phyloP scores from a whole-genome alignment of 2,329 filamentous ascomycete species.

The Ophiocordyceps robertsii region DNA sequence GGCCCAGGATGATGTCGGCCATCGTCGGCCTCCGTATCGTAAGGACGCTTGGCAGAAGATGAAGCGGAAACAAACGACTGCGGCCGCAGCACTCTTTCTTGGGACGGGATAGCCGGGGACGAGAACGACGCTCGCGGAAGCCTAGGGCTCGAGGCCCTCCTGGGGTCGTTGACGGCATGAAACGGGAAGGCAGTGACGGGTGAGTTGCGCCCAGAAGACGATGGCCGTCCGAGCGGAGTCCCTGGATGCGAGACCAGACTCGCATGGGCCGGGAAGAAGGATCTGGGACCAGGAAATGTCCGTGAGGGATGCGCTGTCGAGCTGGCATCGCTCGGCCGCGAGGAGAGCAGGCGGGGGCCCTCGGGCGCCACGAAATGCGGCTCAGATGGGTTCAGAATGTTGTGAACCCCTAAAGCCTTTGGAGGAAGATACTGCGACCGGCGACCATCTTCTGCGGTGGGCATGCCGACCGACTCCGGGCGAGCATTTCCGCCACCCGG shows the following conservation, averaged over 20 bases:
- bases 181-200: slow-evolving; percentile 17
- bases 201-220: slow-evolving; percentile 17
- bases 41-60: slow-evolving; percentile 18
- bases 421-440: slow-evolving; percentile 11
- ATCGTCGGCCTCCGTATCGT: slow-evolving; percentile 7
- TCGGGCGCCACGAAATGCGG: slow-evolving; percentile 9
- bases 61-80: slow-evolving; percentile 8
- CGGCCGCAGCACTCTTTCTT: slow-evolving; percentile 11
- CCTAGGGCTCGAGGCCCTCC: slow-evolving; percentile 18
- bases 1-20: slow-evolving; percentile 4
- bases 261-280: slow-evolving; percentile 13
- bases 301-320: slow-evolving; percentile 7
- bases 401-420: slow-evolving; percentile 21
- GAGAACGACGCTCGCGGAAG: slow-evolving; percentile 15
- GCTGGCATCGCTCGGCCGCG: slow-evolving; percentile 4
- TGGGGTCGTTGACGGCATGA: slow-evolving; percentile 13
- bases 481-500: slow-evolving; percentile 9
- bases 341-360: slow-evolving; percentile 5
- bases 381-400: slow-evolving; percentile 24
- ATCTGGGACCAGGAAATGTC: slow-evolving; percentile 9
- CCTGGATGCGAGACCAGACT: slow-evolving; percentile 18
- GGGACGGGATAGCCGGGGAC: slow-evolving; percentile 10
- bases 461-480: slow-evolving; percentile 8
- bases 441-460: slow-evolving; percentile 10
- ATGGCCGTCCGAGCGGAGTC: slow-evolving; percentile 13